Evolutionary conservation across 129 eudicot genomes (phyloP).

Genomic region (Artemisia tridentata): DNA sequence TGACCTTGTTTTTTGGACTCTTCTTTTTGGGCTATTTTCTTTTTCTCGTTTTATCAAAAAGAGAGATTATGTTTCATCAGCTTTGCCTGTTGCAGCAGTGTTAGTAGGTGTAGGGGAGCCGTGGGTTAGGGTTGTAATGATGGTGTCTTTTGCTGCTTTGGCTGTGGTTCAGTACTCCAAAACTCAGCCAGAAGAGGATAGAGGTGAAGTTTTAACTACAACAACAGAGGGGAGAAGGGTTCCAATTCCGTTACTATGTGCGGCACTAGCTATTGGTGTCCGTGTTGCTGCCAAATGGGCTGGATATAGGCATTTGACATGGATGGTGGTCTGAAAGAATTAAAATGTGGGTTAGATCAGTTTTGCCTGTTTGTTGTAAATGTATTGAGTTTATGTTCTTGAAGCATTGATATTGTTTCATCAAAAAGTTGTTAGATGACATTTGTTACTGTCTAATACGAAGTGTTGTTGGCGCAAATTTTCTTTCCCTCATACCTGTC

Average conservation of each 20-base stretch:
- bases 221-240: conserved; percentile 38
- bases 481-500: too few species aligned
- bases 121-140: conserved; percentile 64
- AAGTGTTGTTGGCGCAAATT: neutral
- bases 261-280: conserved; percentile 80
- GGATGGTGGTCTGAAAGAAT: conserved; percentile 73
- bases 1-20: conserved; percentile 62
- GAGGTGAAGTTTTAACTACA: conserved; percentile 20
- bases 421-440: conserved; percentile 5
- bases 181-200: conserved; percentile 25
- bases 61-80: conserved; percentile 76
- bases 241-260: conserved; percentile 73
- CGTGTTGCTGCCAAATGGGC: conserved; percentile 90
- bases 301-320: conserved; percentile 86
- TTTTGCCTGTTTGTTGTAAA: conserved; percentile 21
- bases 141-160: conserved; percentile 45
- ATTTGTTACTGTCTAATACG: neutral
- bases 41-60: conserved; percentile 57
- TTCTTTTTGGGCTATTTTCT: conserved; percentile 62
- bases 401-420: conserved; percentile 5
- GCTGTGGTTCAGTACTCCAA: conserved; percentile 53
- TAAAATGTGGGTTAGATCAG: conserved; percentile 10
- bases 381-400: conserved; percentile 21
- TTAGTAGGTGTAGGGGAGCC: conserved; percentile 89
- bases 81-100: conserved; percentile 77